Conservation (phyloP, 2,329 filamentous ascomycete species). For the Fusarium tricinctum region DNA sequence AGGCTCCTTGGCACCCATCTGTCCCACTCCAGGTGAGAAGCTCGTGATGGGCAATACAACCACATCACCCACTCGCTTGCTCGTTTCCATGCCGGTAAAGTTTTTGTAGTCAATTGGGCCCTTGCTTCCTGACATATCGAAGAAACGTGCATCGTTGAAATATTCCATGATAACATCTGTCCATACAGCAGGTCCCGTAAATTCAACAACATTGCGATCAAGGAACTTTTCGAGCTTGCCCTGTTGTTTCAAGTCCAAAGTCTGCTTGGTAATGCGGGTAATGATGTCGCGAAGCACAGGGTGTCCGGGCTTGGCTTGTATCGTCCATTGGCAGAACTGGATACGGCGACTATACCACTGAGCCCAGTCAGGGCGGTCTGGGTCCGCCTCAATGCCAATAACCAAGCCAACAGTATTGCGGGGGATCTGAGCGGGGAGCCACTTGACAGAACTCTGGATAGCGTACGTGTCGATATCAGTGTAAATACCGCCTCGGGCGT, state of each 20-base stretch:
- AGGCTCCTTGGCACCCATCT: constrained; percentile 90
- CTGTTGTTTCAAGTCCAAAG: constrained; percentile 77
- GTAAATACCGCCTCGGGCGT: constrained; percentile 77
- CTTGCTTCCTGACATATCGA: constrained; percentile 79
- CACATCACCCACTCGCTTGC: constrained; percentile 93
- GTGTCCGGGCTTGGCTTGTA: constrained; percentile 94
- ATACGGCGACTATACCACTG: constrained; percentile 97
- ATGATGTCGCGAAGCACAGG: constrained; percentile 92
- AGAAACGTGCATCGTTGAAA: constrained; percentile 92
- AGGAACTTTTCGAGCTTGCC: constrained; percentile 72
- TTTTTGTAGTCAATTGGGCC: constrained; percentile 86
- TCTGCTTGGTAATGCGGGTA: constrained; percentile 84
- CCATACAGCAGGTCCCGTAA: constrained; percentile 95
- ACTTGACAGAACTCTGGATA: constrained; percentile 84
- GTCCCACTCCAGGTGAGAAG: constrained; percentile 93
- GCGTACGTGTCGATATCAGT: constrained; percentile 93
- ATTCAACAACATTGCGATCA: constrained; percentile 87
- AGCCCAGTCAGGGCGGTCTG: constrained; percentile 91
- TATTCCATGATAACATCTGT: constrained; percentile 93
- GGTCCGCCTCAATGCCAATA: constrained; percentile 95
- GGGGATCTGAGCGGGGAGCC: constrained; percentile 85
- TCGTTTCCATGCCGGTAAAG: constrained; percentile 86
- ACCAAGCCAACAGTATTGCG: constrained; percentile 85
- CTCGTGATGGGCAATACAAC: constrained; percentile 95
- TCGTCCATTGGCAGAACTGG: constrained; percentile 99